Evolutionary conservation across 176 grass and related monocot genomes (phyloP), one percentile per base, ranked within the genome.

Genomic region (Ananas comosus): DNA sequence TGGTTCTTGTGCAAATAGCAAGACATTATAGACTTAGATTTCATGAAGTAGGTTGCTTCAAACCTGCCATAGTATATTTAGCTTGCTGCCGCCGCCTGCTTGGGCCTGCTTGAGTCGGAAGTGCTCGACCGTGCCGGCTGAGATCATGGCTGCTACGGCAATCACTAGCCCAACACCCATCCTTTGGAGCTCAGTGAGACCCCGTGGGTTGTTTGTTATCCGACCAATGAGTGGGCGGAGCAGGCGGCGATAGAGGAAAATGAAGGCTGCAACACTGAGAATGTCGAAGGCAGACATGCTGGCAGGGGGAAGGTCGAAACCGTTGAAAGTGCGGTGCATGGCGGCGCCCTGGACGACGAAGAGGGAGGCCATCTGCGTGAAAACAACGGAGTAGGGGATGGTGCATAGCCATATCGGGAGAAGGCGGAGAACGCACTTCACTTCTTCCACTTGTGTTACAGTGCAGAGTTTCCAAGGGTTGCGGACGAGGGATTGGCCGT

Each of bases 251-350:
- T 92, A 97, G n/a, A 92, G 49, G 79, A 92, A 90, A 69, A 97
- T 92, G 61, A 88, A 87, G 49, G 42, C 3, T 2, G 88, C 86
- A 9, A 97, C 93, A 53, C 83, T 82, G 59, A 87, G 74, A 64
- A 92, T 92, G 81, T 97, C 89, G 65, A 92, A 97, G 49, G 86
- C 87, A 0, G 93, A 97, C 93, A 97, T 92, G 86, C 86, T 92
- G 52, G 93, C 88, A 1, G 93, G 73, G 49, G 93, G 93, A 12
- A 97, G 24, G 3, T 50, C 79, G 81, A 97, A 97, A 16, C 76
- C 80, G 12, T 54, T 10, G 50, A 88, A 57, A 18, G 74, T 80
- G n/a, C 79, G 81, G 77, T 70, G 72, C 93, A 97, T 97, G 17
- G 86, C 83, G 17, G 86, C 89, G 10, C 93, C 93, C 82, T 97